Evolutionary conservation across 2,329 filamentous ascomycete species (phyloP), one percentile per base, ranked within the genome.

Genomic region (Trichoderma polysporum): DNA sequence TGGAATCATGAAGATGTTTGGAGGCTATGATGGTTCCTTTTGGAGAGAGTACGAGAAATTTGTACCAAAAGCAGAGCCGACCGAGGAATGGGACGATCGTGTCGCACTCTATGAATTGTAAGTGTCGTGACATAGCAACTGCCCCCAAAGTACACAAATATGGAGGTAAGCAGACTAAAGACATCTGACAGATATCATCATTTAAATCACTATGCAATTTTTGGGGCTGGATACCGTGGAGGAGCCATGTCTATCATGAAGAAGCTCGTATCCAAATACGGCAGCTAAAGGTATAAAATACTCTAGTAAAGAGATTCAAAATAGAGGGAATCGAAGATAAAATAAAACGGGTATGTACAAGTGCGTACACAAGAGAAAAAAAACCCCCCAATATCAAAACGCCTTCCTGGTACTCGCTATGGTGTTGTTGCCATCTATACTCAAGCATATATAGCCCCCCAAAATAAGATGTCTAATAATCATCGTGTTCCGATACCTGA

Each of bases 1-100:
- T 61, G 94, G 94, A 0, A 97, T 97, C 71, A 97, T 97, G 93
- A 87, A 86, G 60, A 97, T 97, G 93, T 98, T 97, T 84, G 94
- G 94, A 0, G 94, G 94, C 0, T 97, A 96, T 77, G 88, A 88
- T 0, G 73, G 77, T 0, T 77, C 74, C 1, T 97, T 97, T 73
- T 88, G 91, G 83, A 84, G 84, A 35, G 92, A 95, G 75, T 98
- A 97, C 76, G 87, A 91, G 76, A 77, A 81, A 45, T 74, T 93
- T 27, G 88, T 94, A 54, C 90, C 91, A 0, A 96, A 91, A 80
- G 89, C 90, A 9, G 91, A 97, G 76, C 94, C 94, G 0, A 84
- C 83, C 12, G 87, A 85, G 12, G 94, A 98, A 81, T 97, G 92
- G 82, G 88, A 91, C n/a, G 94, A 97, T 78, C 84, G 94, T 19